These are phyloP conservation scores for Aureobasidium namibiae DNA, from an alignment of 2,329 filamentous ascomycete species.

Conservation along the genomic window DNA sequence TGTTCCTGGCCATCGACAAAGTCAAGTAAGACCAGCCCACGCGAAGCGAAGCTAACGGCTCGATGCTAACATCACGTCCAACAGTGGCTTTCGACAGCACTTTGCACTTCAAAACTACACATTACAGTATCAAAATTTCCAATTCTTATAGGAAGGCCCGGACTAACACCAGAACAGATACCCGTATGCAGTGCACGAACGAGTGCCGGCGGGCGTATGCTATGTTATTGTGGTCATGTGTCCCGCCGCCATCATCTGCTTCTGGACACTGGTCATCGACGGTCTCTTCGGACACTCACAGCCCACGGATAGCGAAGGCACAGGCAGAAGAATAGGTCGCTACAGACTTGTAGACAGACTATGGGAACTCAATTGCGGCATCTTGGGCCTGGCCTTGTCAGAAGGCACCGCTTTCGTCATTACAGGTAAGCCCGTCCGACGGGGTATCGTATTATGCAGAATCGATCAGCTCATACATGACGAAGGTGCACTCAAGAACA, in stretches of 20 bases:
- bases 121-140: conserved; percentile 40
- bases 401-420: conserved; percentile 50
- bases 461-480: neutral
- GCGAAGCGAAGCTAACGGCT: neutral
- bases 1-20: conserved; percentile 46
- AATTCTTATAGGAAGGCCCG: rapidly evolving
- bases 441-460: neutral
- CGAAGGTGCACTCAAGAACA: conserved; percentile 45
- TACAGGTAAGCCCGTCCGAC: conserved; percentile 30
- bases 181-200: conserved; percentile 48
- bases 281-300: conserved; percentile 48
- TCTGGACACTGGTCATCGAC: conserved; percentile 51
- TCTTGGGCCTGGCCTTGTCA: conserved; percentile 47
- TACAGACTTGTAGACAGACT: conserved; percentile 48
- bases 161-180: neutral
- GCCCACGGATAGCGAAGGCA: conserved; percentile 18
- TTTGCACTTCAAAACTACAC: conserved; percentile 50
- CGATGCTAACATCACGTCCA: neutral
- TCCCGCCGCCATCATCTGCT: conserved; percentile 43
- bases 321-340: conserved; percentile 33
- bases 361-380: conserved; percentile 56
- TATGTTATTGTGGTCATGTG: conserved; percentile 42
- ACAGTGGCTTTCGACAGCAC: conserved; percentile 44
- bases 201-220: conserved; percentile 43
- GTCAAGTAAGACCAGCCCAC: conserved; percentile 30